Conservation (phyloP, 192 early-diverging fungal species). For the Gamsiella multidivaricata region DNA sequence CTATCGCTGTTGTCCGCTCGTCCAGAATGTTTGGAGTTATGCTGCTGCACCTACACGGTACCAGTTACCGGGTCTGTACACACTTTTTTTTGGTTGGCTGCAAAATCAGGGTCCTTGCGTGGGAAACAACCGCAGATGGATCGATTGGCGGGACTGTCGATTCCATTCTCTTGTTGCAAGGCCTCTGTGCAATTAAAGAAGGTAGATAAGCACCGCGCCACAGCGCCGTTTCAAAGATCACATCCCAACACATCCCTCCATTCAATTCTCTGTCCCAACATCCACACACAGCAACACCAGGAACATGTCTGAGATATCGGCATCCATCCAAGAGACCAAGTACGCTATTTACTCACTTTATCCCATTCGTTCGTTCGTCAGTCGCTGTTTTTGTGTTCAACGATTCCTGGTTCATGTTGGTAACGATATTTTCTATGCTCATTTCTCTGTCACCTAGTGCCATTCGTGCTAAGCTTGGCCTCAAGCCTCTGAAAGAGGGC, state of each 20-base stretch:
- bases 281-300: not conserved
- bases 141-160: too few species aligned
- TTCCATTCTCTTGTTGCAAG: too few species aligned
- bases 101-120: too few species aligned
- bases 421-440: not conserved
- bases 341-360: constrained; percentile 16
- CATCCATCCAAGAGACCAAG: constrained; percentile 66
- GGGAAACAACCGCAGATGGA: too few species aligned
- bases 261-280: not conserved
- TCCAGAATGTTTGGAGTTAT: too few species aligned
- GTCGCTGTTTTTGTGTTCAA: not conserved
- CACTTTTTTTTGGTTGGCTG: too few species aligned
- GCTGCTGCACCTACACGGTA: too few species aligned
- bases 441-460: constrained; percentile 47
- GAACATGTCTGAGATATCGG: constrained; percentile 49
- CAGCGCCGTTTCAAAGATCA: not conserved
- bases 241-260: not conserved
- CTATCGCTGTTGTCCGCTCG: too few species aligned
- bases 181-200: too few species aligned
- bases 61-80: too few species aligned
- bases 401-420: not conserved
- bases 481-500: constrained; percentile 57
- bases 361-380: not conserved
- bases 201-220: constrained; percentile 1
- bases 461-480: constrained; percentile 63